A percentile compares a stretch with the other conserved stretches of the same genome.
Conservation (phyloP, 2,329 filamentous ascomycete genomes). For the Phyllosticta capitalensis region DNA sequence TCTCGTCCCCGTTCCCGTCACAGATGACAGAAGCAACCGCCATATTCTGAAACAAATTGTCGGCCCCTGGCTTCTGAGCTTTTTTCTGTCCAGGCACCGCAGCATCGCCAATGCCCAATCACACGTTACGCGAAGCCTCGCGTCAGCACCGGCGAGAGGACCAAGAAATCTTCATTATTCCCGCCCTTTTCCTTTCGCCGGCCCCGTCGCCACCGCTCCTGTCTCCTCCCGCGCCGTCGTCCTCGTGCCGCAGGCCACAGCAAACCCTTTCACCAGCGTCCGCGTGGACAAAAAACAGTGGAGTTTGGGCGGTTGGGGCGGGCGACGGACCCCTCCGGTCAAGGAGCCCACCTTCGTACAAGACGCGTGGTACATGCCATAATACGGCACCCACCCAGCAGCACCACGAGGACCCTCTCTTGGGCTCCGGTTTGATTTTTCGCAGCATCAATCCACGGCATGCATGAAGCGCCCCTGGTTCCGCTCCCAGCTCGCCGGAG, state of each 20-base stretch:
- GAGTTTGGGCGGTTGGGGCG: not conserved
- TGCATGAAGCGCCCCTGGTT: not conserved
- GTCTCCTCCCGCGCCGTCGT: not conserved
- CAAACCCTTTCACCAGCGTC: not conserved
- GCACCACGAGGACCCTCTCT: not conserved
- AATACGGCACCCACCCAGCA: not conserved
- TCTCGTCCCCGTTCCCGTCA: not conserved
- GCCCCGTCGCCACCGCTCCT: not conserved
- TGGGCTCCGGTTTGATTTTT: not conserved
- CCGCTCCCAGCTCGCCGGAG: not conserved
- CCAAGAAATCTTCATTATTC: not conserved
- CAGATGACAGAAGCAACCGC: not conserved
- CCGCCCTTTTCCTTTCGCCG: not conserved
- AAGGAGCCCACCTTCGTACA: not conserved
- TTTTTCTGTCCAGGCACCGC: not conserved
- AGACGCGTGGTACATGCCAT: not conserved
- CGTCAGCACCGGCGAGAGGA: not conserved
- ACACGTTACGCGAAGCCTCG: not conserved
- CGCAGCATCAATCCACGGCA: not conserved
- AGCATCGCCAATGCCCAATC: not conserved
- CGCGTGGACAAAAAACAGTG: not conserved
- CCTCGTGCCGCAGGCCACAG: not conserved
- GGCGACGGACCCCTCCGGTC: not conserved
- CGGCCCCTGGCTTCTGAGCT: not conserved
- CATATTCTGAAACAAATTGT: not conserved